Percentiles rank a stretch among this genome's conserved stretches.
phyloP scores from a whole-genome alignment of 2,329 filamentous ascomycete genomes.

The Scedosporium dehoogii region DNA sequence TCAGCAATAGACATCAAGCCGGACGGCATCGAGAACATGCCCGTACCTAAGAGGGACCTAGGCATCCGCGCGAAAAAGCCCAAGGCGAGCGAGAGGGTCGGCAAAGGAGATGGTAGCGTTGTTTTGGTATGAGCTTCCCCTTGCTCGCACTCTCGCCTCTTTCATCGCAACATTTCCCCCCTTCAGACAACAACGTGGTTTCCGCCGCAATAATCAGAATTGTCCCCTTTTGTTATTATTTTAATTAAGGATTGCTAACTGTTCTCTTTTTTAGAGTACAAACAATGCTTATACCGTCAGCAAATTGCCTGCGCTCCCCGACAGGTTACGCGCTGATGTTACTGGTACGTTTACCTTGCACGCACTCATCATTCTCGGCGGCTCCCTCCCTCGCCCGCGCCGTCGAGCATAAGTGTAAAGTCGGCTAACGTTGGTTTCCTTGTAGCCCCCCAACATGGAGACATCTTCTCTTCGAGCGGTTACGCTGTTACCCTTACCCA shows the following conservation, averaged over 20 bases:
- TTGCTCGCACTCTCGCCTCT: constrained; percentile 5
- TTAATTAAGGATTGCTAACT: neutral
- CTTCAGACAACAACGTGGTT: neutral
- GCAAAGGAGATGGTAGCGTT: constrained; percentile 58
- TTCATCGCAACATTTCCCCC: neutral
- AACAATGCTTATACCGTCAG: constrained; percentile 79
- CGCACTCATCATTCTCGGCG: neutral
- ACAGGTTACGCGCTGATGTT: constrained; percentile 58
- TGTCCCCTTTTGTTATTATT: neutral
- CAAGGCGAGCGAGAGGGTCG: constrained; percentile 50
- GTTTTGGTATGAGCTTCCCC: constrained; percentile 42
- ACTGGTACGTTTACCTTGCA: constrained; percentile 41
- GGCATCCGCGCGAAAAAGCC: constrained; percentile 52
- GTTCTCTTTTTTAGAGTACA: constrained; percentile 49
- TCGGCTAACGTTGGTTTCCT: neutral
- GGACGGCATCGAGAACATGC: constrained; percentile 34
- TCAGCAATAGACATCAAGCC: constrained; percentile 33
- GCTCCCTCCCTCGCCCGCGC: neutral
- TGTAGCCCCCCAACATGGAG: constrained; percentile 54
- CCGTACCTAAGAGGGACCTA: constrained; percentile 39
- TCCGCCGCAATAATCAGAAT: neutral
- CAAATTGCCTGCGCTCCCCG: constrained; percentile 73
- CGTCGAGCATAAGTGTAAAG: neutral
- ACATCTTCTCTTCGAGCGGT: constrained; percentile 53
- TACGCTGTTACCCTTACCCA: constrained; percentile 75